Evolutionary conservation across 2,329 filamentous ascomycete genomes (phyloP), one percentile per base, ranked within the genome.

Genomic region (Beauveria sp.): DNA sequence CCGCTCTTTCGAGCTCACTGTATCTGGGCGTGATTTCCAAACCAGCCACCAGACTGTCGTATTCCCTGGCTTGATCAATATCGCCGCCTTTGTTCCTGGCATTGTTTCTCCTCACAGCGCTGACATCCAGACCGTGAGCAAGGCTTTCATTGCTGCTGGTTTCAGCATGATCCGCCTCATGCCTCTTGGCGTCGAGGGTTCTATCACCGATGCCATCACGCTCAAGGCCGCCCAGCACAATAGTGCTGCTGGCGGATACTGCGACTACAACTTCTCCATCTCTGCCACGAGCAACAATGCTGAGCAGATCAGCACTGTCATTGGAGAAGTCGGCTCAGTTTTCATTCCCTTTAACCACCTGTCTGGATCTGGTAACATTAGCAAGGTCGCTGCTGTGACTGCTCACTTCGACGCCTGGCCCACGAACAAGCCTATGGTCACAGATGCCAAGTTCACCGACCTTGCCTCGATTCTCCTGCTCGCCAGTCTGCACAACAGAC

Each of bases 11-110:
- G 87, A 92, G 67, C 82, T 99, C 59, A 86, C 90, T 43, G 86
- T 99, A 61, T 85, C 86, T 71, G 88, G 86, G 66, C 86, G 92
- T 61, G 94, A 99, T 76, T 96, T 88, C 76, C 92, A 96, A 79
- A 93, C 91, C 52, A 97, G 94, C 76, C 89, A 92, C 73, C 84
- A 86, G 66, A 90, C 88, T 3, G 77, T 91, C 51, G 80, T 87
- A 48, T 81, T 92, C 43, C 89, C 90, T 40, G 89, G 89, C 2
- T 76, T 92, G 61, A 84, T 92, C 75, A 92, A 92, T 70, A 80
- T 92, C 64, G 87, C 88, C n/a, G 85, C 89, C 16, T 92, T 92
- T 67, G 88, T 92, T 55, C 89, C 89, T 18, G 88, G 86, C 14
- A 81, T 92, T 62, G 84, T 86, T 20, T 82, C 82, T 14, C 73